Conservation (phyloP, 2,329 filamentous ascomycete species). For the Trichophyton simii region DNA sequence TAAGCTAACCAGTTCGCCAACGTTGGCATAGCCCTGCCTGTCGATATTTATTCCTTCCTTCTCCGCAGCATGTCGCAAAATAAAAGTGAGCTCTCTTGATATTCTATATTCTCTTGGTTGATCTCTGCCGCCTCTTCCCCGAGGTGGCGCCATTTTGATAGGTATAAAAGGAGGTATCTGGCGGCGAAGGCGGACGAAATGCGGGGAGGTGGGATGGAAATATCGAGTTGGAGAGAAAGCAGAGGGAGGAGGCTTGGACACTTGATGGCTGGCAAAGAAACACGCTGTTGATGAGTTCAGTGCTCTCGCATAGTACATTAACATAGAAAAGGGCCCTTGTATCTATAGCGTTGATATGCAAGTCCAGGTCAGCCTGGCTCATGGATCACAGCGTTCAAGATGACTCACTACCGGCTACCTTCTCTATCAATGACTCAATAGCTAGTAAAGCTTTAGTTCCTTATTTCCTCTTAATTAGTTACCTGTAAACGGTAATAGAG, state of each 20-base stretch:
- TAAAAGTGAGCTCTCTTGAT: slow-evolving; percentile 30
- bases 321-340: not conserved
- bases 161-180: not conserved
- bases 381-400: no score
- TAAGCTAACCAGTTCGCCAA: slow-evolving; percentile 44
- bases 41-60: slow-evolving; percentile 48
- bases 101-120: slow-evolving; percentile 25
- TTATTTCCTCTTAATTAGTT: no score
- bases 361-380: no score
- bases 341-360: no score
- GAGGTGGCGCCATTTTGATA: not conserved
- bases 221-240: not conserved
- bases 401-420: no score
- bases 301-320: not conserved
- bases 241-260: not conserved
- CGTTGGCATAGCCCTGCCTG: slow-evolving; percentile 47
- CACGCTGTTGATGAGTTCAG: not conserved
- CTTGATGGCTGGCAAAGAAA: not conserved
- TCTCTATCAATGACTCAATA: no score
- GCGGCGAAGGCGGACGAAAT: not conserved
- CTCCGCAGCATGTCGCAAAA: slow-evolving; percentile 50
- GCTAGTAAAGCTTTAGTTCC: no score
- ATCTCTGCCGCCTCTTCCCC: slow-evolving; percentile 6
- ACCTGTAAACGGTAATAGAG: no score
- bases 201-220: not conserved